phyloP scores from a whole-genome alignment of 345 rosid genomes.

The Eucalyptus marginata region DNA sequence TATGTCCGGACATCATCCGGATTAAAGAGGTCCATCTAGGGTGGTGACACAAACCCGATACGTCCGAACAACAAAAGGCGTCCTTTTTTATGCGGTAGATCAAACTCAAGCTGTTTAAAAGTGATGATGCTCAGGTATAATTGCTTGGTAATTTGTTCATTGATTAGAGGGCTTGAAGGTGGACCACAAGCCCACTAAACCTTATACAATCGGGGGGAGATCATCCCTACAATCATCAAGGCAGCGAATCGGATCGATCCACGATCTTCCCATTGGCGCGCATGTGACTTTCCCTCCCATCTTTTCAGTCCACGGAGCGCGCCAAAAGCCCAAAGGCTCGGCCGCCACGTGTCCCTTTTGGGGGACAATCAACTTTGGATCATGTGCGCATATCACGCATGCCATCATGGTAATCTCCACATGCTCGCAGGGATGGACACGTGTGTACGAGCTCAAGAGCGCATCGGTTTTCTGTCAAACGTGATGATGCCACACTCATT shows the following conservation, averaged over 20 bases:
- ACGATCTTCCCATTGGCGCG: background rate
- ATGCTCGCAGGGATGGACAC: background rate
- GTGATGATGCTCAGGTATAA: background rate
- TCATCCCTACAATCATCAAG: background rate
- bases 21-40: background rate
- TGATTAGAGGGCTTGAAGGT: background rate
- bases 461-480: background rate
- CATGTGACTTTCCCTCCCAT: background rate
- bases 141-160: background rate
- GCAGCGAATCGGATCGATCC: background rate
- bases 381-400: background rate
- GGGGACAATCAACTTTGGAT: background rate
- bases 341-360: background rate
- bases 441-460: background rate
- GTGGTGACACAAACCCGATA: background rate
- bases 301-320: background rate
- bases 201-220: background rate
- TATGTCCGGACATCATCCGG: fast-evolving
- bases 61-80: fast-evolving
- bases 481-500: background rate
- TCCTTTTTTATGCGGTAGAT: background rate
- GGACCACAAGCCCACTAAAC: background rate
- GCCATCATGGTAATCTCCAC: background rate
- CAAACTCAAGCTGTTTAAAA: background rate
- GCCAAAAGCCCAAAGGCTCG: background rate